Percentiles rank a stretch among this genome's conserved stretches.
Evolutionary conservation across 345 rosid genomes (phyloP).

Genomic region (Ricinus communis): DNA sequence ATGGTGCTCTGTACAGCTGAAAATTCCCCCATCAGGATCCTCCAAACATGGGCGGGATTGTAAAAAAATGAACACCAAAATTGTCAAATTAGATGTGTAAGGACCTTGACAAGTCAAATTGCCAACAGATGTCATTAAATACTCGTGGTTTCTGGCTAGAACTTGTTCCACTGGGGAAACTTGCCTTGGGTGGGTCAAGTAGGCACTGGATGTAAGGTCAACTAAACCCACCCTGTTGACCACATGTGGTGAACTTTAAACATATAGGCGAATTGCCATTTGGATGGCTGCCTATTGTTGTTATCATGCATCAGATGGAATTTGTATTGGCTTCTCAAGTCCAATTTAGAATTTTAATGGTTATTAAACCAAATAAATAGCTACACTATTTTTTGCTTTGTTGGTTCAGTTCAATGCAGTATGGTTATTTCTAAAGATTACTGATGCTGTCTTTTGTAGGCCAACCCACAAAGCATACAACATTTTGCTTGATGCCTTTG

Average conservation of each 20-base stretch:
- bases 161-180: slow-evolving; percentile 1
- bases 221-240: not conserved
- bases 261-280: not conserved
- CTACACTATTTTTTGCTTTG: not conserved
- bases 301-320: not conserved
- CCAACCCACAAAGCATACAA: slow-evolving; percentile 91
- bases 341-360: not conserved
- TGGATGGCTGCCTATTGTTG: not conserved
- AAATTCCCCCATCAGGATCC: not conserved
- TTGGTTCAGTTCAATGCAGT: not conserved
- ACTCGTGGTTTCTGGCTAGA: not conserved
- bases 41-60: not conserved
- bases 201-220: not conserved
- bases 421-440: slow-evolving; percentile 1
- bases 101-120: not conserved
- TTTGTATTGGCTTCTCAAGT: not conserved
- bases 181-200: slow-evolving; percentile 6
- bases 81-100: not conserved
- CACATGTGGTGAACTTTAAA: not conserved
- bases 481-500: slow-evolving; percentile 92
- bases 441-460: slow-evolving; percentile 40
- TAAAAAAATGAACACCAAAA: not conserved
- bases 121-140: not conserved
- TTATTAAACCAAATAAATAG: not conserved
- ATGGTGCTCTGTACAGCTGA: not conserved